Base-by-base conservation (phyloP, 768 basidiomycete genomes). In the Sporobolomyces phaffii region DNA sequence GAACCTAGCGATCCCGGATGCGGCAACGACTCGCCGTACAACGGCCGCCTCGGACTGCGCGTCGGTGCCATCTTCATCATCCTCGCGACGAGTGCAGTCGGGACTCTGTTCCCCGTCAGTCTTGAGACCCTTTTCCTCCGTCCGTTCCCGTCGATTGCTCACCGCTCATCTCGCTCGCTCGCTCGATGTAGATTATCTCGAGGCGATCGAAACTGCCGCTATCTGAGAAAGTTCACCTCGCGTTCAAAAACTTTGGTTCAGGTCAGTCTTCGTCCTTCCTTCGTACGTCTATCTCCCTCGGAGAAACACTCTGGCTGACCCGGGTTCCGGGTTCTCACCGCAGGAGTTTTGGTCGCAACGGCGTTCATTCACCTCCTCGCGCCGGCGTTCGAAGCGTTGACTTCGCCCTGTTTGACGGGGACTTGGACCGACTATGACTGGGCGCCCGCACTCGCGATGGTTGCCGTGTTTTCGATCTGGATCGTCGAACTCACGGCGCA, bases 401-500 rank as follows among this genome's bases (percentile, higher is more conserved):
- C 80, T 24, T 87, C 85, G 1, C 79, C 82, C 13, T 97, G 93
- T 77, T 80, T 97, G 28, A 73, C 81, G 0, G 78, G 82, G 3
- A 83, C 77, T 38, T 98, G 94, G 93, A 75, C 43, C 0, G 41
- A 44, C 10, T 68, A 92, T 89, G 88, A 88, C 8, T 94, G 89
- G 78, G 82, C 89, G 0, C 81, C 93, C 8, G 91, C 86, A 0
- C 79, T 96, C 33, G 87, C 88, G 63, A 83, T 97, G 77, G 74
- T 86, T 47, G 86, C 89, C 73, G 86, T 96, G 40, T 93, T 91
- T 76, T 71, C 75, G 31, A 88, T 96, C 49, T 97, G 96, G 80
- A 81, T 90, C 70, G 78, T 88, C 54, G 92, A 98, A 77, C 77
- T 97, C 20, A 74, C 89, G 52, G 91, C 92, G 17, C 91, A 92